Evolutionary conservation across 805 yeast species (phyloP).

Genomic region (Naumovozyma baii): DNA sequence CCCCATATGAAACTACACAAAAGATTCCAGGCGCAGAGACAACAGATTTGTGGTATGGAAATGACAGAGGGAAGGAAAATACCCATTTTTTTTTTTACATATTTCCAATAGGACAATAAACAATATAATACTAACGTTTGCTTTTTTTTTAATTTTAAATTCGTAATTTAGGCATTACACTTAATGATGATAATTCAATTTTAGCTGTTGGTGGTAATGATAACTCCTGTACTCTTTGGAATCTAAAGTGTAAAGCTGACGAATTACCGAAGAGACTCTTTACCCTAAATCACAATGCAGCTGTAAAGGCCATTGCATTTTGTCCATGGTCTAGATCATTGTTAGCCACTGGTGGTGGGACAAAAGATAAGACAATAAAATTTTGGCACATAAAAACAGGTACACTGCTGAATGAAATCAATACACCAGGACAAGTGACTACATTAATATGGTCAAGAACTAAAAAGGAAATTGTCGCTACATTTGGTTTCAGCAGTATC

Average conservation of each 20-base stretch:
- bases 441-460: slow-evolving; percentile 66
- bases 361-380: slow-evolving; percentile 65
- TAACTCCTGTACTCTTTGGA: slow-evolving; percentile 72
- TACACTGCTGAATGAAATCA: slow-evolving; percentile 46
- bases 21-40: slow-evolving; percentile 39
- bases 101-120: too few relatives aligned
- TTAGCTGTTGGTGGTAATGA: slow-evolving; percentile 82
- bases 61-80: slow-evolving; percentile 1
- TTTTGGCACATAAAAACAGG: slow-evolving; percentile 86
- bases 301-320: slow-evolving; percentile 80
- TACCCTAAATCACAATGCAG: slow-evolving; percentile 62
- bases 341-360: slow-evolving; percentile 87
- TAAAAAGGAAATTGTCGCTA: slow-evolving; percentile 57
- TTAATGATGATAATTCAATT: slow-evolving; percentile 44
- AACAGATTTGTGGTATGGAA: slow-evolving; percentile 49
- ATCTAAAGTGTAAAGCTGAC: slow-evolving; percentile 35
- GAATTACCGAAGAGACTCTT: slow-evolving; percentile 37
- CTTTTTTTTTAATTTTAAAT: background rate
- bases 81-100: slow-evolving; percentile 2
- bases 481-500: slow-evolving; percentile 68
- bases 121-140: too few relatives aligned
- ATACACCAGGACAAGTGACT: slow-evolving; percentile 68
- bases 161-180: slow-evolving; percentile 51
- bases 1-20: slow-evolving; percentile 14
- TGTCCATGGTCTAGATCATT: slow-evolving; percentile 84